These are phyloP conservation scores for Priceomyces carsonii DNA, from an alignment of 805 yeast genomes.

Conservation along the genomic window DNA sequence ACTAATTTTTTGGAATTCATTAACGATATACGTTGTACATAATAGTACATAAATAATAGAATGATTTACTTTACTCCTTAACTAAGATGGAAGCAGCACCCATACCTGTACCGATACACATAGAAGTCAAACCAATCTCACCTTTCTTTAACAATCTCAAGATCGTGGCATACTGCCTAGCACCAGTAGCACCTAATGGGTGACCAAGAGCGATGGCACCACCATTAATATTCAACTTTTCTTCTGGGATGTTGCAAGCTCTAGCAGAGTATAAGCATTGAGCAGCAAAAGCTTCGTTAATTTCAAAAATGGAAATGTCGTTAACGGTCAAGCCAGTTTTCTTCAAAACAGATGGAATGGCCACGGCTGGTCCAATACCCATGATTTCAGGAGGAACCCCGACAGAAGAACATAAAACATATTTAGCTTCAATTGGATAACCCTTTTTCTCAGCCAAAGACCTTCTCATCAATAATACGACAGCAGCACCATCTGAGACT, in stretches of 20 bases:
- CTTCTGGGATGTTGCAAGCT: constrained; percentile 62
- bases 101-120: constrained; percentile 99
- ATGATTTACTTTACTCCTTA: constrained; percentile 55
- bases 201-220: constrained; percentile 98
- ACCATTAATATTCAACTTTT: constrained; percentile 79
- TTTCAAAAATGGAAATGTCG: constrained; percentile 78
- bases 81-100: constrained; percentile 92
- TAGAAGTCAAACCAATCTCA: constrained; percentile 86
- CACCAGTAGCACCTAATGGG: constrained; percentile 69
- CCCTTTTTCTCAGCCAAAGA: constrained; percentile 76
- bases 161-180: constrained; percentile 89
- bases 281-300: constrained; percentile 96
- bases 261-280: constrained; percentile 81
- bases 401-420: constrained; percentile 71
- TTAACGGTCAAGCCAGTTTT: constrained; percentile 57
- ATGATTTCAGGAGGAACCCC: constrained; percentile 97
- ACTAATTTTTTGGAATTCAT: constrained; percentile 2
- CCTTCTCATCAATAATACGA: constrained; percentile 80
- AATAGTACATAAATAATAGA: not conserved
- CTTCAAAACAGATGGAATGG: constrained; percentile 81
- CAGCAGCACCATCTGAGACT: constrained; percentile 95
- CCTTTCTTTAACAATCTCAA: constrained; percentile 77
- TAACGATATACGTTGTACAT: not conserved
- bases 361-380: constrained; percentile 98
- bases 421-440: constrained; percentile 76